Base-by-base conservation (phyloP, 2,329 filamentous ascomycete genomes). In the Phialophora expanda region DNA sequence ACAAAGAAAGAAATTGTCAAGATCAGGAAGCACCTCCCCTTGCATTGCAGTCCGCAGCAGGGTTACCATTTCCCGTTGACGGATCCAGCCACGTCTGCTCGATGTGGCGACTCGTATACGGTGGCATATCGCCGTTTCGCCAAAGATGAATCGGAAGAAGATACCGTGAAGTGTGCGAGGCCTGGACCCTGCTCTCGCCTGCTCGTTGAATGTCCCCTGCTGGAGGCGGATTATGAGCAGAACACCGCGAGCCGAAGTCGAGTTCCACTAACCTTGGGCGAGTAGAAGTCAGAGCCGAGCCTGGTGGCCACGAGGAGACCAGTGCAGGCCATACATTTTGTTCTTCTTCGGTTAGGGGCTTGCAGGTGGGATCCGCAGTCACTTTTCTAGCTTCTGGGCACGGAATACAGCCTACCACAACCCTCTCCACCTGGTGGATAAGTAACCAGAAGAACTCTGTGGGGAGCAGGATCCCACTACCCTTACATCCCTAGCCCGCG, bases 161-260 rank as follows among this genome's bases (percentile, higher is more conserved):
- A 55, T 46, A 32, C 17, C 30, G 14, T 14, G 12, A 44, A 44
- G 38, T 2, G 17, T 7, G 3, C 17, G 38, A 28, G 59, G 60
- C 60, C 60, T 62, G 60, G 60, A 62, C 60, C 60, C 20, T 61
- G 58, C 38, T 44, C 14, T 41, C 14, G 38, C 58, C 46, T 26
- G 48, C 24, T 38, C 28, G 28, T 24, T 59, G 56, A 28, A 59
- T 51, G 44, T 51, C 56, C 48, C 56, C 28, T 22, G 32, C 44
- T 51, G 51, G 56, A 59, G 17, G n/a, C 56, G 41, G 56, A 48
- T 26, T 6, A 59, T 28, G 28, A 8, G 28, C 44, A 50, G 17
- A 8, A 61, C 12, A 28, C 20, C 28, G 26, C 58, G 48, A 54
- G 48, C 50, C 46, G 17, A 61, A 34, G 30, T 50, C 28, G 58